These are phyloP conservation scores for Lactarius indigo DNA, from an alignment of 768 basidiomycete genomes.

Conservation along the genomic window DNA sequence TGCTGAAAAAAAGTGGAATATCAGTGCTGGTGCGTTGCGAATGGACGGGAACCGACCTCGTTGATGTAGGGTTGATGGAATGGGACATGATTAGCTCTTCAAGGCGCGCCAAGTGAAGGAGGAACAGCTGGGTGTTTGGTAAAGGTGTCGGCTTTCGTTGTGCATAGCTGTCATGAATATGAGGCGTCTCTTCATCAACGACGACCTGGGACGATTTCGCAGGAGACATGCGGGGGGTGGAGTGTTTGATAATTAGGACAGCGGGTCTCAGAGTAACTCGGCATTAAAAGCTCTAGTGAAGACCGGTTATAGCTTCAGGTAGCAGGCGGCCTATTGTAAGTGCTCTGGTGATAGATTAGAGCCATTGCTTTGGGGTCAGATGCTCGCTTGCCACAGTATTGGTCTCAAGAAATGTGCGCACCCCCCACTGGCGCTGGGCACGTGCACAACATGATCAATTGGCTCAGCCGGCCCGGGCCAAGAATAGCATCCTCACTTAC, in stretches of 20 bases:
- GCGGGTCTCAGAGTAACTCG: neutral
- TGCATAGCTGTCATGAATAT: neutral
- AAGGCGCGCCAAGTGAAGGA: constrained; percentile 13
- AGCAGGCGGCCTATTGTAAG: neutral
- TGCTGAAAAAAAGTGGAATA: constrained; percentile 32
- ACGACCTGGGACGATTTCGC: neutral
- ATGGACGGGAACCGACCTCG: constrained; percentile 34
- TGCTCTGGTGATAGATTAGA: neutral
- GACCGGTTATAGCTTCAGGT: neutral
- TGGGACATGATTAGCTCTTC: constrained; percentile 9
- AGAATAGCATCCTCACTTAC: too few species aligned
- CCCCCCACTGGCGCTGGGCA: too few species aligned
- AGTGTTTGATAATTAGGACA: neutral
- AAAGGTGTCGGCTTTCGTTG: constrained; percentile 13
- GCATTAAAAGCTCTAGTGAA: neutral
- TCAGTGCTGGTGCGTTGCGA: too few species aligned
- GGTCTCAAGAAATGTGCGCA: neutral
- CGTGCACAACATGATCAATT: neutral
- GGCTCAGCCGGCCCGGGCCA: too few species aligned
- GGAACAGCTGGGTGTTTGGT: constrained; percentile 7
- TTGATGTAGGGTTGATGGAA: constrained; percentile 49
- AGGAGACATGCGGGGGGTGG: constrained; percentile 4
- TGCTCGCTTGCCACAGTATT: neutral
- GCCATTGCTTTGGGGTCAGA: neutral
- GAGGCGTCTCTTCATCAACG: constrained; percentile 15